Conservation (phyloP, 768 basidiomycete species). For the Serendipita indica region DNA sequence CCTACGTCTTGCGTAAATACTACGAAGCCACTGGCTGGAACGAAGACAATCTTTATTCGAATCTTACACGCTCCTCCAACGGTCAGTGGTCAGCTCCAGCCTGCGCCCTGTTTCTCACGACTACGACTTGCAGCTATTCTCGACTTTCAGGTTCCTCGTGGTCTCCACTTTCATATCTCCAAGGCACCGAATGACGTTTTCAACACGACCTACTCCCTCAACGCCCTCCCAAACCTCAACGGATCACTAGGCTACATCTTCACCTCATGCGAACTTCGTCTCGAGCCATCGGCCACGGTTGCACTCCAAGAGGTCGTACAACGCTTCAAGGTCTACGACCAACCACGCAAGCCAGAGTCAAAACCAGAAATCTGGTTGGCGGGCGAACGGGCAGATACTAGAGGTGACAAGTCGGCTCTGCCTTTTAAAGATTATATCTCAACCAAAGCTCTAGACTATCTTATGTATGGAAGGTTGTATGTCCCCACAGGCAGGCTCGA, state of each 20-base stretch:
- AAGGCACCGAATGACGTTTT: conserved; percentile 83
- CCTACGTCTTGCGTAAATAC: conserved; percentile 78
- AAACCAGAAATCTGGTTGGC: conserved; percentile 71
- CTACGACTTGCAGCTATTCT: conserved; percentile 50
- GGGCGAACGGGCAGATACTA: conserved; percentile 59
- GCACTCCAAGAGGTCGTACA: conserved; percentile 82
- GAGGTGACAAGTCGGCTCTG: conserved; percentile 36
- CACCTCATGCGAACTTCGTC: conserved; percentile 67
- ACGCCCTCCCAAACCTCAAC: conserved; percentile 81
- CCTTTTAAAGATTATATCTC: neutral
- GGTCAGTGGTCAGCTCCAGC: conserved; percentile 31
- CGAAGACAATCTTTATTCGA: conserved; percentile 85
- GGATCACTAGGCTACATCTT: conserved; percentile 91
- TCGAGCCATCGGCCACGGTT: conserved; percentile 53
- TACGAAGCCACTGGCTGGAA: conserved; percentile 94
- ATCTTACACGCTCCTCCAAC: conserved; percentile 76
- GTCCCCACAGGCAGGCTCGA: conserved; percentile 79
- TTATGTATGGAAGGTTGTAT: conserved; percentile 84
- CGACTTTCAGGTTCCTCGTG: conserved; percentile 77
- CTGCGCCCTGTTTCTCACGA: conserved; percentile 13
- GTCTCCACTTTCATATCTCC: conserved; percentile 63
- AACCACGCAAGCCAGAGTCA: conserved; percentile 62
- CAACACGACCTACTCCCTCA: conserved; percentile 84
- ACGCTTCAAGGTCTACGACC: conserved; percentile 69
- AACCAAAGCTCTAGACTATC: conserved; percentile 41